Percentiles rank a stretch among this genome's conserved stretches.
Conservation (phyloP, 768 basidiomycete species). For the Phlebiopsis gigantea region DNA sequence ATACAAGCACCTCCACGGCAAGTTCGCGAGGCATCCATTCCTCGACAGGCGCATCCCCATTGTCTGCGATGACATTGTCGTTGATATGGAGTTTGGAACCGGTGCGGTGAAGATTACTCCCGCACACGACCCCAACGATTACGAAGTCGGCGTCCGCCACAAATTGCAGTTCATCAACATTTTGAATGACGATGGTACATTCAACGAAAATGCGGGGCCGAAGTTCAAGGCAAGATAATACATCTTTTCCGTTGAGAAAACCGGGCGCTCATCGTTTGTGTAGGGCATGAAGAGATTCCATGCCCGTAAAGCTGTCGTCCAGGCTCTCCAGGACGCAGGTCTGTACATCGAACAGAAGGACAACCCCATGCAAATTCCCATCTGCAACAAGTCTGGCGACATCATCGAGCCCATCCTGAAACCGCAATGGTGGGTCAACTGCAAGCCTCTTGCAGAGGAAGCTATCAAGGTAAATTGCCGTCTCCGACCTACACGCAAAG, state of each 20-base stretch:
- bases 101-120: slow-evolving; percentile 99
- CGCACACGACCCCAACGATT: slow-evolving; percentile 96
- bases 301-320: slow-evolving; percentile 76
- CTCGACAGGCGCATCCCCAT: slow-evolving; percentile 82
- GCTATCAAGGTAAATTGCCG: slow-evolving; percentile 69
- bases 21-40: slow-evolving; percentile 88
- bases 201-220: slow-evolving; percentile 84
- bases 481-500: not conserved
- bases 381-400: slow-evolving; percentile 98
- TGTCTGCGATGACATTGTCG: slow-evolving; percentile 72
- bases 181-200: slow-evolving; percentile 93
- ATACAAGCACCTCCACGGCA: slow-evolving; percentile 94
- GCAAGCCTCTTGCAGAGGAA: slow-evolving; percentile 85
- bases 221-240: slow-evolving; percentile 59
- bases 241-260: not conserved
- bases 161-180: slow-evolving; percentile 90
- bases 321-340: slow-evolving; percentile 78
- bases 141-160: slow-evolving; percentile 87
- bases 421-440: slow-evolving; percentile 99
- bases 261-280: not conserved
- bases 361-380: slow-evolving; percentile 95
- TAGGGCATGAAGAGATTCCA: slow-evolving; percentile 99
- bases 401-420: slow-evolving; percentile 93
- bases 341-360: slow-evolving; percentile 89
- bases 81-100: slow-evolving; percentile 95